Percentiles rank a stretch among this genome's conserved stretches.
These are phyloP conservation scores for Myriosclerotinia curreyana DNA, from an alignment of 2,329 filamentous ascomycete species.

Conservation along the genomic window DNA sequence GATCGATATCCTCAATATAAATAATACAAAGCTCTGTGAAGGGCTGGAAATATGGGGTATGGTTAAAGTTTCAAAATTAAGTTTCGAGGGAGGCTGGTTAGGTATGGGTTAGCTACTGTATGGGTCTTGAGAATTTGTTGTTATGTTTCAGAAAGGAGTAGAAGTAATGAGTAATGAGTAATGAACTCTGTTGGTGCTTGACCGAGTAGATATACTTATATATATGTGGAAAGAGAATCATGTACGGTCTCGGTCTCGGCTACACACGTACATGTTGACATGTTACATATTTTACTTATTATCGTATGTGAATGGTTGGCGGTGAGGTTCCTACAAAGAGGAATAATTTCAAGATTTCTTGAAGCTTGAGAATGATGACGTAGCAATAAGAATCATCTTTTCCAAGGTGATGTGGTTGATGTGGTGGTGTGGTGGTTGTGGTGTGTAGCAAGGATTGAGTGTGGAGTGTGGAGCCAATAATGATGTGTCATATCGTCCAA, in stretches of 20 bases:
- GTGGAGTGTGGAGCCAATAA: conserved; percentile 22
- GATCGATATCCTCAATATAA: conserved; percentile 2
- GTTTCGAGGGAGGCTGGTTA: background rate
- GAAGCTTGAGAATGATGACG: conserved; percentile 14
- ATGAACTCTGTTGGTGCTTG: conserved; percentile 6
- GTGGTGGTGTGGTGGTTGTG: too few species aligned
- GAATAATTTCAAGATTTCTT: conserved; percentile 5
- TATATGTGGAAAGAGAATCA: conserved; percentile 9
- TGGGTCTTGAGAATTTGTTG: conserved; percentile 2
- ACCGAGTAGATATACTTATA: conserved; percentile 22
- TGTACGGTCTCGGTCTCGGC: background rate
- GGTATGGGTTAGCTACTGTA: too few species aligned
- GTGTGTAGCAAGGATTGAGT: background rate
- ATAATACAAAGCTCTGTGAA: background rate
- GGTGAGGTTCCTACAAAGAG: conserved; percentile 6
- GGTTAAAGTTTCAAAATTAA: background rate
- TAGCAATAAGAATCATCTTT: background rate
- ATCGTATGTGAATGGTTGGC: conserved; percentile 12
- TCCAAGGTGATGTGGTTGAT: too few species aligned
- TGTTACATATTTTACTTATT: too few species aligned
- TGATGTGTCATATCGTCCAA: conserved; percentile 11
- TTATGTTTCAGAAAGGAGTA: conserved; percentile 22
- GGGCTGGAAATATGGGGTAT: conserved; percentile 5
- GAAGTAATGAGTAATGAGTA: background rate
- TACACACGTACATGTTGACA: too few species aligned